Conservation (phyloP, 805 yeast species). For the Kluyveromyces nonfermentans region DNA sequence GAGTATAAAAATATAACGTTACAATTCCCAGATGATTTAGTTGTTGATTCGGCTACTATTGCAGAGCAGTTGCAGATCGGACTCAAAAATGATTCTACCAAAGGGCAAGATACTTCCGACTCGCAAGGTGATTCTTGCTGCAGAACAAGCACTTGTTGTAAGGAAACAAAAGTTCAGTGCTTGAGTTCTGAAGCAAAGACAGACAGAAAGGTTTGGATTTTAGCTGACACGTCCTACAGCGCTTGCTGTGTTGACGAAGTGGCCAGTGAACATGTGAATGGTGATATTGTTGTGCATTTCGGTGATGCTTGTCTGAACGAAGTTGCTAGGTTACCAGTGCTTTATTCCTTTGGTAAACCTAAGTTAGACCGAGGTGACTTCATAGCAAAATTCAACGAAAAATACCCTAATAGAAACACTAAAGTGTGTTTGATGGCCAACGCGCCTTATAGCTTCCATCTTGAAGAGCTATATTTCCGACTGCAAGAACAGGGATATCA, state of each 20-base stretch:
- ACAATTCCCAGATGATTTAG: conserved; percentile 80
- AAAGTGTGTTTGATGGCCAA: conserved; percentile 65
- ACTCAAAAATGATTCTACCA: conserved; percentile 13
- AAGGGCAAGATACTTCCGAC: neutral
- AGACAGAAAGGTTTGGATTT: conserved; percentile 52
- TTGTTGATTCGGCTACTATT: conserved; percentile 70
- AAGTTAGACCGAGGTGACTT: conserved; percentile 36
- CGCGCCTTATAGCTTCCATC: conserved; percentile 48
- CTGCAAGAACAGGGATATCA: conserved; percentile 26
- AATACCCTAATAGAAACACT: conserved; percentile 33
- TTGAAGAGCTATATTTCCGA: conserved; percentile 32
- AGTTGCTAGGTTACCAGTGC: conserved; percentile 60
- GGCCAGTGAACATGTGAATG: conserved; percentile 86
- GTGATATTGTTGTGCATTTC: conserved; percentile 82
- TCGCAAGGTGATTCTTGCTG: neutral
- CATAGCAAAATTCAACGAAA: conserved; percentile 32
- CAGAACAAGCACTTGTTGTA: neutral
- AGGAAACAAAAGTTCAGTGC: neutral
- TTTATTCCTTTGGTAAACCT: conserved; percentile 72
- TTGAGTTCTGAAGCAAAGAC: neutral
- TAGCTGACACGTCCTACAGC: conserved; percentile 94
- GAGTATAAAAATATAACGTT: conserved; percentile 52
- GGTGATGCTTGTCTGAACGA: conserved; percentile 92
- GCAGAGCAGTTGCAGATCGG: conserved; percentile 42
- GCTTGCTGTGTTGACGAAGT: conserved; percentile 95